Evolutionary conservation across 768 basidiomycete genomes (phyloP), one percentile per base, ranked within the genome.

Genomic region (Calocybe gangraenosa): DNA sequence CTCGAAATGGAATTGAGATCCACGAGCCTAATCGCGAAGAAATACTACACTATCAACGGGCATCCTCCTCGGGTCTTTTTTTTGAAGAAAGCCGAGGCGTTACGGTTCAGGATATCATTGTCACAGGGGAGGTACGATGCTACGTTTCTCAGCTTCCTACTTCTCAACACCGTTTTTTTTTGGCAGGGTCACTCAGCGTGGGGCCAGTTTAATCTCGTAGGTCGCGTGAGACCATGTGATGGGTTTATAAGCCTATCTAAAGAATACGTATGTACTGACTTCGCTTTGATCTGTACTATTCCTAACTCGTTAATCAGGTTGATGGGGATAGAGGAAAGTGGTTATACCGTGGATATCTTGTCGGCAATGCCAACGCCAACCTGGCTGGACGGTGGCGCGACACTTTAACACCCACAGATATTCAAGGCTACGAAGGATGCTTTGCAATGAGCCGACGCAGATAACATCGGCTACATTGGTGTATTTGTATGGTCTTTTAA

Each of bases 331-430:
- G 92, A 47, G 91, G 90, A 9, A 79, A 74, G 54, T 93, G 91
- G 91, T 65, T 92, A 18, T 93, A 93, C 62, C 76, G 90, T 38
- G 89, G 89, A 9, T 92, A 88, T 62, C 69, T 92, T 40, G 75
- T 90, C 30, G 87, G 87, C 6, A 76, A 80, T 46, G 62, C 65
- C 14, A 70, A 85, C 49, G 85, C 87, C 8, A 81, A 82, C 56
- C 62, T 92, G 28, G 81, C 87, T 14, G 92, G 92, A 25, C 73
- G 92, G 37, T 95, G 92, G 92, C 72, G 92, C 50, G 92, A 95
- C 56, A 87, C 86, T 2, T 61, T 88, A 36, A 91, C 81, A 39
- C 79, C 81, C 0, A 61, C 73, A 8, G 65, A 76, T 22, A 66
- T 74, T 21, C 65, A 71, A 20, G 91, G 91, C 5, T 92, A 95